phyloP scores from a whole-genome alignment of 306 rosid species.

The Delonix regia region DNA sequence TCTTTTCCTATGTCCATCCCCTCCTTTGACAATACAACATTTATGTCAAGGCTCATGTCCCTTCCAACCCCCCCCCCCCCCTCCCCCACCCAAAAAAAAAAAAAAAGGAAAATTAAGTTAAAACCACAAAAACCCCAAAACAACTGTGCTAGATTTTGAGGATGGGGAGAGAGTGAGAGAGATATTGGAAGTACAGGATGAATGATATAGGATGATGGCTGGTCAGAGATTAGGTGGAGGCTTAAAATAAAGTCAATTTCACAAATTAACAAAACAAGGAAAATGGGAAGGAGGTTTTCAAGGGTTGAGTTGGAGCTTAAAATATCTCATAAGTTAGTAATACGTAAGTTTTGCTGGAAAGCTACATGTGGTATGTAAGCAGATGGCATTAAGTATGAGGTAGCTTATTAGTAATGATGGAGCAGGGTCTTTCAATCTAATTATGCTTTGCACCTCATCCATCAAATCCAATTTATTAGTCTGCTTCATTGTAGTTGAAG shows the following conservation, averaged over 20 bases:
- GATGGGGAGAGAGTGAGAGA: neutral
- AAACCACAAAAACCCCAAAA: too few relatives aligned
- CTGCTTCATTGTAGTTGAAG: neutral
- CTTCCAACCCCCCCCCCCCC: too few relatives aligned
- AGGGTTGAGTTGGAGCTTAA: neutral
- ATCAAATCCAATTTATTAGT: too few relatives aligned
- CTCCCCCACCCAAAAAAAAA: too few relatives aligned
- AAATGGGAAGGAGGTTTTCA: neutral
- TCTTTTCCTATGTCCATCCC: neutral
- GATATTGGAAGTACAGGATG: neutral
- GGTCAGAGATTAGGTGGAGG: neutral
- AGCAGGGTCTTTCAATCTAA: too few relatives aligned
- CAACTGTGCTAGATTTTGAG: too few relatives aligned
- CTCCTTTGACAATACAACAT: neutral
- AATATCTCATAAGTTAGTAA: neutral
- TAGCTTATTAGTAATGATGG: too few relatives aligned
- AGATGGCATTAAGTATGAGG: too few relatives aligned
- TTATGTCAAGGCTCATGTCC: neutral
- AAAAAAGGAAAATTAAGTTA: too few relatives aligned
- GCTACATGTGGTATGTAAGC: too few relatives aligned
- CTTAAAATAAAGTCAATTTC: neutral
- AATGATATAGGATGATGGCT: neutral
- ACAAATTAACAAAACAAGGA: neutral
- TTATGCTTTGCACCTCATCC: too few relatives aligned
- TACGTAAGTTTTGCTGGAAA: too few relatives aligned